Evolutionary conservation across 768 basidiomycete genomes (phyloP), one percentile per base, ranked within the genome.

Genomic region (Steccherinum ochraceum): DNA sequence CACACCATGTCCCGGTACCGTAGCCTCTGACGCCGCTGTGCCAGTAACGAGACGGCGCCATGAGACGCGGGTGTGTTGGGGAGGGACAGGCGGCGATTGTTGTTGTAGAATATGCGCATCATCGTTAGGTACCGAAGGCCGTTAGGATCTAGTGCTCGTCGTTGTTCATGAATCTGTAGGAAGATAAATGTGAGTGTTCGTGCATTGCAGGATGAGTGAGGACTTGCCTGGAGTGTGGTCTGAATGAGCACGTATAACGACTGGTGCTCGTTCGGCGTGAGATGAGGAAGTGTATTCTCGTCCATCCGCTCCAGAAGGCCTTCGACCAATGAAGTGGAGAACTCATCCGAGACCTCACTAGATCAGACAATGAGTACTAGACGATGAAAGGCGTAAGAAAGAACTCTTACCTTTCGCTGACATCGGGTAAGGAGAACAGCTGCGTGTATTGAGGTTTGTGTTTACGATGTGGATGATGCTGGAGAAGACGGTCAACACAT

Each of bases 1-100:
- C 95, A 99, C 23, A 97, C 76, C 72, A 97, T 91, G 65, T 99
- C 95, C 26, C 96, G 82, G 66, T 88, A 93, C 19, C 90, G 81
- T 44, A 95, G 74, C n/a, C 91, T 78, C 61, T 86, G 82, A 58
- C 90, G 72, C 58, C 80, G 75, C 24, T 77, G 81, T 39, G 79
- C 76, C 55, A 69, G 69, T 27, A 70, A 69, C n/a, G 72, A 71
- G 12, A 72, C 62, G 1, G 65, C 56, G 26, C 64, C 72, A 2
- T 66, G 71, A 5, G 77, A 76, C 20, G 66, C 62, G 27, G 78
- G 77, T 42, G 76, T 75, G 44, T 69, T 73, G 1, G 74, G 71
- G 2, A 61, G 67, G 11, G 81, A 77, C 12, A 76, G 75, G 5
- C 89, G 81, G 47, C 73, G 74, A 60, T 92, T 90, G 53, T 89